Evolutionary conservation across 2,329 filamentous ascomycete species (phyloP).

Genomic region (Alternaria infectoria): DNA sequence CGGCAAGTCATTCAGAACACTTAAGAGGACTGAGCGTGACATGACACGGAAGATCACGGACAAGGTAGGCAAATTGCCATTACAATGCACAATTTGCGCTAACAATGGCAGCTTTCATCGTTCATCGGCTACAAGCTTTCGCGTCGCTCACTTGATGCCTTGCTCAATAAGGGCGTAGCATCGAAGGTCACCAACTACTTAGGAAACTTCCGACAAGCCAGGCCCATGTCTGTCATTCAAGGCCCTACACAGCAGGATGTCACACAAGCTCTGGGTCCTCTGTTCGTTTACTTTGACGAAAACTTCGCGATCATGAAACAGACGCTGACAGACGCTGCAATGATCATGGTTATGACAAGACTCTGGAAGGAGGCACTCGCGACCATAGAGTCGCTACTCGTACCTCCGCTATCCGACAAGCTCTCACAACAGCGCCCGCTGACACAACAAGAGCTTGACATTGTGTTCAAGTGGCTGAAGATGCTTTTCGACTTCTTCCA

Average conservation of each 20-base stretch:
- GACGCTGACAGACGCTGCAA: slow-evolving; percentile 91
- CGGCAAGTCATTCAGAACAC: slow-evolving; percentile 91
- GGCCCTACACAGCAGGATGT: slow-evolving; percentile 74
- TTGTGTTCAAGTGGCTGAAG: slow-evolving; percentile 93
- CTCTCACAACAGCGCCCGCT: slow-evolving; percentile 84
- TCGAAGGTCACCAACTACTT: slow-evolving; percentile 67
- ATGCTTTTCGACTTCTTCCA: slow-evolving; percentile 95
- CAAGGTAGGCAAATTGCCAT: slow-evolving; percentile 67
- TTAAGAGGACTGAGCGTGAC: slow-evolving; percentile 94
- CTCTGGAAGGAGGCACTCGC: slow-evolving; percentile 97
- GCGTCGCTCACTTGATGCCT: slow-evolving; percentile 73
- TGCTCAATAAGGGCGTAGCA: slow-evolving; percentile 75
- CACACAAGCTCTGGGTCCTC: slow-evolving; percentile 78
- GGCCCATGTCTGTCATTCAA: slow-evolving; percentile 57
- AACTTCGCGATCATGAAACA: slow-evolving; percentile 99
- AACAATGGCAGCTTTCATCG: slow-evolving; percentile 71
- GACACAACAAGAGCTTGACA: slow-evolving; percentile 85
- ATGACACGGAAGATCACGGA: slow-evolving; percentile 99
- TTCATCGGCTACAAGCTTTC: slow-evolving; percentile 93
- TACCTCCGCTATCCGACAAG: slow-evolving; percentile 94
- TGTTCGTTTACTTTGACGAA: slow-evolving; percentile 95
- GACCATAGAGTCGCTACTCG: slow-evolving; percentile 86
- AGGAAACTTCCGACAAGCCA: slow-evolving; percentile 63
- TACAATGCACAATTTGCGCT: slow-evolving; percentile 3
- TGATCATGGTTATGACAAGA: slow-evolving; percentile 97